Percentiles rank a stretch among this genome's conserved stretches.
These are phyloP conservation scores for Mortierella sp. DNA, from an alignment of 371 early-diverging fungal genomes.

Conservation along the genomic window DNA sequence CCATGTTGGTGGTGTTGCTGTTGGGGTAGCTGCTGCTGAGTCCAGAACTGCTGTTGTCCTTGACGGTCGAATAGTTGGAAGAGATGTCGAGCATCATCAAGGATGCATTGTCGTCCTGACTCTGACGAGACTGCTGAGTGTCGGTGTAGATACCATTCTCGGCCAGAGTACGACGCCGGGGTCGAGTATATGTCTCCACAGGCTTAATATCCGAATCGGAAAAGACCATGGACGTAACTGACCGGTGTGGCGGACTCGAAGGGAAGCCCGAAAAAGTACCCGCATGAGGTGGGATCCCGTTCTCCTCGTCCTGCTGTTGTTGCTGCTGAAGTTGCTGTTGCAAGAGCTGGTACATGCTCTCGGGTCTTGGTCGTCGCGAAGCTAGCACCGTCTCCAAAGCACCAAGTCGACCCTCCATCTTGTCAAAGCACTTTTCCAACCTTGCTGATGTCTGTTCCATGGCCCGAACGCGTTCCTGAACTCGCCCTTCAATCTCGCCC, in stretches of 20 bases:
- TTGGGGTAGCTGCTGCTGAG: slow-evolving; percentile 1
- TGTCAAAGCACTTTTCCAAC: slow-evolving; percentile 55
- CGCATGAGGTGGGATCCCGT: slow-evolving; percentile 20
- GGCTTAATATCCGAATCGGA: slow-evolving; percentile 22
- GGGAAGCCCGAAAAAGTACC: slow-evolving; percentile 43
- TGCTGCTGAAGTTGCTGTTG: slow-evolving; percentile 56
- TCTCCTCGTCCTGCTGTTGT: slow-evolving; percentile 34
- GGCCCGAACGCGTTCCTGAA: slow-evolving; percentile 52
- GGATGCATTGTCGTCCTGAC: background rate
- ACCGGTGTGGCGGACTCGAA: slow-evolving; percentile 35
- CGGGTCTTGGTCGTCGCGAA: slow-evolving; percentile 45
- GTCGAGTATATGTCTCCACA: slow-evolving; percentile 10
- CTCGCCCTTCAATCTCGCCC: slow-evolving; percentile 54
- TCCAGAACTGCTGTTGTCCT: background rate
- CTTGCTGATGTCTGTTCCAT: slow-evolving; percentile 55
- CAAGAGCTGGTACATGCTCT: slow-evolving; percentile 55
- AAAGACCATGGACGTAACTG: slow-evolving; percentile 36
- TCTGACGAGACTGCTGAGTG: background rate
- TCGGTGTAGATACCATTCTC: slow-evolving; percentile 23
- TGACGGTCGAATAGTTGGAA: slow-evolving; percentile 13
- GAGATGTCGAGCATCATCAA: slow-evolving; percentile 27
- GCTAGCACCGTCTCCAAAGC: slow-evolving; percentile 53
- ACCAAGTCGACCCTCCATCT: slow-evolving; percentile 50
- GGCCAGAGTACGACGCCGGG: slow-evolving; percentile 39
- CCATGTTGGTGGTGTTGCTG: background rate